Conservation (phyloP, 2,329 filamentous ascomycete genomes). For the Pestalotiopsis sp. region DNA sequence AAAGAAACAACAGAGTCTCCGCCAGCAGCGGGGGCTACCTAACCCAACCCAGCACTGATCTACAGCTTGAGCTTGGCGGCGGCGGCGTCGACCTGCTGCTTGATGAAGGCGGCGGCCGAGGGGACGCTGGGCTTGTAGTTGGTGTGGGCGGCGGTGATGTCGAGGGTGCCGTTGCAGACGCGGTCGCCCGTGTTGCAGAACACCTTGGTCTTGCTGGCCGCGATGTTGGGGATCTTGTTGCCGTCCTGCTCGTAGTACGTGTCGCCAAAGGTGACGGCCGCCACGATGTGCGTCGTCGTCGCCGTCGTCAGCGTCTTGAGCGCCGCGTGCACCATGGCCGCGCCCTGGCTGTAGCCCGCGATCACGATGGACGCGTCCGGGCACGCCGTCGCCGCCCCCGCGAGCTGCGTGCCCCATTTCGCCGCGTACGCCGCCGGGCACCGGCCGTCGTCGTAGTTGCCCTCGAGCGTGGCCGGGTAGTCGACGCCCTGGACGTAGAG, state of each 20-base stretch:
- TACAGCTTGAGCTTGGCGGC: conserved; percentile 2
- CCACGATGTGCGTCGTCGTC: conserved; percentile 29
- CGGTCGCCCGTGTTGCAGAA: conserved; percentile 50
- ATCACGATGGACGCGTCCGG: conserved; percentile 35
- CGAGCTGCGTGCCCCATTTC: conserved; percentile 30
- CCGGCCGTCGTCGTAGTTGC: conserved; percentile 30
- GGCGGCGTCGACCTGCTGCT: conserved; percentile 7
- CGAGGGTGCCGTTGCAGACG: conserved; percentile 47
- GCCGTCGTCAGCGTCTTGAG: conserved; percentile 34
- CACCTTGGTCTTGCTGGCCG: conserved; percentile 33
- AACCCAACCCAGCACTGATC: not conserved
- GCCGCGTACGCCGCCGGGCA: conserved; percentile 29
- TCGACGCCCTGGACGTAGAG: conserved; percentile 16
- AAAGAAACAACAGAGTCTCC: not conserved
- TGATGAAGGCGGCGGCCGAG: conserved; percentile 18
- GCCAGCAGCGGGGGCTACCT: not conserved
- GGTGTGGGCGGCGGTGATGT: conserved; percentile 40
- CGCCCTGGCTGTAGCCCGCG: conserved; percentile 33
- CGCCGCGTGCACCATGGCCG: conserved; percentile 34
- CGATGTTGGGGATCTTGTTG: conserved; percentile 31
- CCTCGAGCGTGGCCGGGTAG: conserved; percentile 30
- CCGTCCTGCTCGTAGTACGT: conserved; percentile 31
- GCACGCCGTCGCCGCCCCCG: conserved; percentile 31
- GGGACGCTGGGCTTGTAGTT: conserved; percentile 30
- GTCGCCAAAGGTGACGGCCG: conserved; percentile 32